Evolutionary conservation across 2,329 filamentous ascomycete genomes (phyloP).

Genomic region (Delphinella strobiligena): DNA sequence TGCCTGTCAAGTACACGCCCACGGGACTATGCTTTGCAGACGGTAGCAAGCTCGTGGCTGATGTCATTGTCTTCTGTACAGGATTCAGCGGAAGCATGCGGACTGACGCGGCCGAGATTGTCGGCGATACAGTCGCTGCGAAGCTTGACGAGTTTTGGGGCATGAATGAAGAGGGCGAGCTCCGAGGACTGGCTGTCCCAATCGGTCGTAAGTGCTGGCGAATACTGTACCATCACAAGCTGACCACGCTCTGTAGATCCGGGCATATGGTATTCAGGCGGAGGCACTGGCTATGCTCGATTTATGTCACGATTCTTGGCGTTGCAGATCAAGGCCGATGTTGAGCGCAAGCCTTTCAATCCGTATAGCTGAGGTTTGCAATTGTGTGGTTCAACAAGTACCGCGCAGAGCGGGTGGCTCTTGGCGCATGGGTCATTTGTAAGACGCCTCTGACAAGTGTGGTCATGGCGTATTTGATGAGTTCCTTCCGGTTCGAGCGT

Average conservation of each 20-base stretch:
- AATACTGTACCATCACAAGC: too few species aligned
- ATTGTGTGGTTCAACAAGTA: too few species aligned
- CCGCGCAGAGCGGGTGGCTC: too few species aligned
- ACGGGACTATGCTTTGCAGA: constrained; percentile 33
- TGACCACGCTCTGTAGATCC: too few species aligned
- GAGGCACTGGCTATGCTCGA: constrained; percentile 28
- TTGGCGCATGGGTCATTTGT: too few species aligned
- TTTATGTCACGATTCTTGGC: constrained; percentile 38
- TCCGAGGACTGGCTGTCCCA: constrained; percentile 30
- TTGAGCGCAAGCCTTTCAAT: constrained; percentile 12
- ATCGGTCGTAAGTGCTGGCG: constrained; percentile 22
- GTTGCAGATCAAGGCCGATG: constrained; percentile 31
- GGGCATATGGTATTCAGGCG: constrained; percentile 34
- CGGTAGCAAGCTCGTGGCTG: constrained; percentile 29
- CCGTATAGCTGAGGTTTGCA: too few species aligned
- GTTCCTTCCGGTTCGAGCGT: too few species aligned
- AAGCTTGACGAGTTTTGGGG: constrained; percentile 33
- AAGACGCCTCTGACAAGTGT: too few species aligned
- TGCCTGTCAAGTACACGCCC: constrained; percentile 19
- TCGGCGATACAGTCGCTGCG: constrained; percentile 29
- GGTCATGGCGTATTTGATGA: too few species aligned
- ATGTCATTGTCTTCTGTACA: constrained; percentile 35
- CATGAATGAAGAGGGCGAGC: constrained; percentile 35
- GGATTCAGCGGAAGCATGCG: constrained; percentile 34
- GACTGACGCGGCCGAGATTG: constrained; percentile 23